Evolutionary conservation across 2,329 filamentous ascomycete species (phyloP).

Genomic region (Cordyceps sp.): DNA sequence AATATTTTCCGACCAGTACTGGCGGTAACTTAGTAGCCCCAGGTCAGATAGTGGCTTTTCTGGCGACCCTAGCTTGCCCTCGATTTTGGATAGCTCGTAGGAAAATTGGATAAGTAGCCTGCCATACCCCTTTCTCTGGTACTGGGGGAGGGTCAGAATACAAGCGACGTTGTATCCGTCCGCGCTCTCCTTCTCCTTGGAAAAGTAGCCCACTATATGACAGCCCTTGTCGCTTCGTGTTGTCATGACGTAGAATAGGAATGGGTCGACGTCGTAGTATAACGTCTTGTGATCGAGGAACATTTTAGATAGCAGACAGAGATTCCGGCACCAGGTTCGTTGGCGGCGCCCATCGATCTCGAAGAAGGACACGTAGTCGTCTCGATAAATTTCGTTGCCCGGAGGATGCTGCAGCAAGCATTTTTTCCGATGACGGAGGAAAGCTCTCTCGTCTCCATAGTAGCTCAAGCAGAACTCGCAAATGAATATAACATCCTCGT

Average conservation of each 20-base stretch:
- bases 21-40: slow-evolving; percentile 81
- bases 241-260: slow-evolving; percentile 97
- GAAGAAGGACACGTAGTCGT: slow-evolving; percentile 87
- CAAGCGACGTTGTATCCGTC: slow-evolving; percentile 97
- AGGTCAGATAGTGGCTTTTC: slow-evolving; percentile 94
- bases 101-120: slow-evolving; percentile 91
- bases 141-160: slow-evolving; percentile 91
- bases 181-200: slow-evolving; percentile 92
- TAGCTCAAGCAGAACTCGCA: slow-evolving; percentile 96
- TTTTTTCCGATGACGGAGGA: slow-evolving; percentile 73
- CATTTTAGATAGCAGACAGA: slow-evolving; percentile 87
- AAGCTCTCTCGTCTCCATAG: slow-evolving; percentile 68
- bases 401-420: slow-evolving; percentile 85
- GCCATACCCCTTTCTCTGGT: slow-evolving; percentile 87
- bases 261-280: slow-evolving; percentile 98
- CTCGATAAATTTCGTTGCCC: slow-evolving; percentile 95
- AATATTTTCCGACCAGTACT: slow-evolving; percentile 95
- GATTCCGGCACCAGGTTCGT: slow-evolving; percentile 88
- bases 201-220: slow-evolving; percentile 98
- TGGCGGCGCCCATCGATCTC: slow-evolving; percentile 93
- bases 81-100: slow-evolving; percentile 89
- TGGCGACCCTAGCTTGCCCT: slow-evolving; percentile 86
- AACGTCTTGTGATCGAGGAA: slow-evolving; percentile 97
- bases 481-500: slow-evolving; percentile 83
- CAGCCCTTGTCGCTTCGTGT: slow-evolving; percentile 75